Evolutionary conservation across 2,329 filamentous ascomycete genomes (phyloP).

Genomic region (Clarireedia hainanense): DNA sequence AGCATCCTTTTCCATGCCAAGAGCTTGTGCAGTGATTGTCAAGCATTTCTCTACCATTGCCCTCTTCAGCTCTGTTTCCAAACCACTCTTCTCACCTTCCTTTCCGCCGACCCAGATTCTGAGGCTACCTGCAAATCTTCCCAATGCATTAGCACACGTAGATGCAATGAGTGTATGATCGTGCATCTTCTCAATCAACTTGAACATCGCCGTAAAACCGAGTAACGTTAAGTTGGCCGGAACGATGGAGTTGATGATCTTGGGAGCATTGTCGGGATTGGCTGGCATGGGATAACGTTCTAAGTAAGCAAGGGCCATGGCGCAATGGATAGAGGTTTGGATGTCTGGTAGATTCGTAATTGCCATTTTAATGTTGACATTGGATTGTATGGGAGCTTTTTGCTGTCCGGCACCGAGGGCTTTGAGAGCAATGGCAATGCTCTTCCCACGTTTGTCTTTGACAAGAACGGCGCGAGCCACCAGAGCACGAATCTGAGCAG

Average conservation of each 20-base stretch:
- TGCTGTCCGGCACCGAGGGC: constrained; percentile 38
- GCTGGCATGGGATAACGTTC: constrained; percentile 36
- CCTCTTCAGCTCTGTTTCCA: constrained; percentile 44
- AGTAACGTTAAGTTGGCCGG: constrained; percentile 40
- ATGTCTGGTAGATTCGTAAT: constrained; percentile 43
- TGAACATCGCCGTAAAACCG: constrained; percentile 51
- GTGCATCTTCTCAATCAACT: constrained; percentile 47
- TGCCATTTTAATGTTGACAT: constrained; percentile 40
- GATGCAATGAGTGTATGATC: constrained; percentile 40
- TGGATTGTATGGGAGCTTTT: constrained; percentile 26
- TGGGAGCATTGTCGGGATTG: constrained; percentile 37
- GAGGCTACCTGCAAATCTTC: constrained; percentile 48
- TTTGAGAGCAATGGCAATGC: constrained; percentile 49
- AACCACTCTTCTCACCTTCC: constrained; percentile 42
- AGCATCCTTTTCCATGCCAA: constrained; percentile 54
- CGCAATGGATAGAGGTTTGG: constrained; percentile 49
- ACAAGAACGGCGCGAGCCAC: constrained; percentile 51
- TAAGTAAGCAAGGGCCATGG: constrained; percentile 53
- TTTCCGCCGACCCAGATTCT: constrained; percentile 53
- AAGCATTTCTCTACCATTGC: constrained; percentile 49
- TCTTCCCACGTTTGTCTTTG: constrained; percentile 44
- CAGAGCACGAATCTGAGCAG: constrained; percentile 54
- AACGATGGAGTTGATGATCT: constrained; percentile 42
- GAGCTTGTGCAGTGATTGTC: constrained; percentile 45
- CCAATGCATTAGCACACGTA: constrained; percentile 41